These are phyloP conservation scores for Hypoxylon perforatum DNA, from an alignment of 495 filamentous ascomycete species.

Conservation along the genomic window DNA sequence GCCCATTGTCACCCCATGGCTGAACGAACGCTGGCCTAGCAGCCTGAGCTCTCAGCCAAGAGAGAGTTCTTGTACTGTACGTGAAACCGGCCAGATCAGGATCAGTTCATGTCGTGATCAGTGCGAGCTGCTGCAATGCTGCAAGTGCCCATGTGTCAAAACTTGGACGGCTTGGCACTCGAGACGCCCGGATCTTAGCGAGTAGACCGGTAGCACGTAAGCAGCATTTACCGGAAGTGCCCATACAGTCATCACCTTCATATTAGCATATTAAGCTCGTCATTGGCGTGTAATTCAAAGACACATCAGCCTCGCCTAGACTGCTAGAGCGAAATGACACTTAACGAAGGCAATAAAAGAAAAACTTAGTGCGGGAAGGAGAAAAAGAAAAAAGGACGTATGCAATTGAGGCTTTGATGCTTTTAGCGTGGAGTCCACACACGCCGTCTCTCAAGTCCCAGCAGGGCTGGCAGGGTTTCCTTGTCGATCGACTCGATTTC, in stretches of 20 bases:
- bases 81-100: conserved; percentile 8
- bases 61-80: background rate
- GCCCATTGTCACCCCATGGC: background rate
- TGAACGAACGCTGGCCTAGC: background rate
- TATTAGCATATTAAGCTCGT: background rate
- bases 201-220: conserved; percentile 8
- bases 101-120: conserved; percentile 43
- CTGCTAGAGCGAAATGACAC: too few species aligned
- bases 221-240: background rate
- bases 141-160: conserved; percentile 42
- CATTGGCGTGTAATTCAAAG: background rate
- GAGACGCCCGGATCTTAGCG: conserved; percentile 15
- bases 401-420: conserved; percentile 22
- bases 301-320: too few species aligned
- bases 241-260: background rate
- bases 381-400: conserved; percentile 22
- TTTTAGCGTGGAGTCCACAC: conserved; percentile 18
- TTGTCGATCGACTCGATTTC: conserved; percentile 38
- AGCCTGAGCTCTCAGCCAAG: background rate
- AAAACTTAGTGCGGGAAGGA: background rate
- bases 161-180: conserved; percentile 32
- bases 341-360: too few species aligned
- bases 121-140: conserved; percentile 29
- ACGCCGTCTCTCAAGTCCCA: conserved; percentile 2
- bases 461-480: conserved; percentile 21